Percentiles rank a stretch among this genome's conserved stretches.
phyloP scores from a whole-genome alignment of 306 rosid species.

The Ormosia emarginata region DNA sequence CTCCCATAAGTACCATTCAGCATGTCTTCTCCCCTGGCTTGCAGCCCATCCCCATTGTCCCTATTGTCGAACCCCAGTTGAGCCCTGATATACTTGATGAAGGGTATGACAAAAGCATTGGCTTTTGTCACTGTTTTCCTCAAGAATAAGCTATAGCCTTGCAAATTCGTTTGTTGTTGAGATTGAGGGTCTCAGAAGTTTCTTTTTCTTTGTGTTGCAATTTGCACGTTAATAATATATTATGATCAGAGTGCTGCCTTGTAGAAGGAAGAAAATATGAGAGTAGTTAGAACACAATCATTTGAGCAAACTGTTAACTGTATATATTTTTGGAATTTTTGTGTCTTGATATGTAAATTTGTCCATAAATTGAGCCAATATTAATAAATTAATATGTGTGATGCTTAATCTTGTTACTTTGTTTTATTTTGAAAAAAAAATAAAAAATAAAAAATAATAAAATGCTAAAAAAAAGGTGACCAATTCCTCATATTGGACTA shows the following conservation, averaged over 20 bases:
- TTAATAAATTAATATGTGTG: no score
- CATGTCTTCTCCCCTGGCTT: constrained; percentile 46
- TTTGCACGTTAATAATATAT: background rate
- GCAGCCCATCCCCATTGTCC: constrained; percentile 37
- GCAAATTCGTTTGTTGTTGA: background rate
- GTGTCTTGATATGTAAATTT: no score
- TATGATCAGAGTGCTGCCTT: background rate
- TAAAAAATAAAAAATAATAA: no score
- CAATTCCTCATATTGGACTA: no score
- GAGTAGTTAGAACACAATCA: background rate
- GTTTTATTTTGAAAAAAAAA: no score
- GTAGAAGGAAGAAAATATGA: background rate
- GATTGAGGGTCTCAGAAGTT: background rate
- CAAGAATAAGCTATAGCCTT: background rate
- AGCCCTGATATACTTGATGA: background rate
- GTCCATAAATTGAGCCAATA: no score
- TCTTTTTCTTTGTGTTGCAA: background rate
- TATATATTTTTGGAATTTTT: no score
- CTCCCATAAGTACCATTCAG: constrained; percentile 42
- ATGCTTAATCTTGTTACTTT: no score
- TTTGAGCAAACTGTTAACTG: background rate
- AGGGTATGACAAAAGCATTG: background rate
- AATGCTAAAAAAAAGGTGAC: no score
- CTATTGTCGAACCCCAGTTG: constrained; percentile 28
- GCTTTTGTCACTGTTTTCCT: background rate